phyloP scores from a whole-genome alignment of 1,284 basidiomycete genomes.

The Trametes hirsuta region DNA sequence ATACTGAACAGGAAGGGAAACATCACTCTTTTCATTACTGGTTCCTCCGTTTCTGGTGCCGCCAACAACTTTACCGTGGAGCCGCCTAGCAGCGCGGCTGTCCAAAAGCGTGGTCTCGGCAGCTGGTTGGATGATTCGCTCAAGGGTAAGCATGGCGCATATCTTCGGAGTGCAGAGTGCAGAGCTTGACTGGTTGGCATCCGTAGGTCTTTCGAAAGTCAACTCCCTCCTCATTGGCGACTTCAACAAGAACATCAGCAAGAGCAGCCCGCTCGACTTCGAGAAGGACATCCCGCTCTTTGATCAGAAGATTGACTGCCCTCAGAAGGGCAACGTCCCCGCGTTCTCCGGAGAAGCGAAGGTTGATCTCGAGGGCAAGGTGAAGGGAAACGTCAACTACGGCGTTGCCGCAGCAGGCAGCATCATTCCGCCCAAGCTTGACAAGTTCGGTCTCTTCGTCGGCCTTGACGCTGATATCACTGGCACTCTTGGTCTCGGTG shows the following conservation, averaged over 20 bases:
- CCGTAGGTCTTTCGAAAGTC: constrained; percentile 6
- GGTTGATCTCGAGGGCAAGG: constrained; percentile 45
- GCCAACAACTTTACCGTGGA: constrained; percentile 35
- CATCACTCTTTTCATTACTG: constrained; percentile 45
- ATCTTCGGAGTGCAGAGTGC: neutral
- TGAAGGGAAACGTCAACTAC: constrained; percentile 38
- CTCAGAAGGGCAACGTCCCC: constrained; percentile 29
- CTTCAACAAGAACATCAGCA: constrained; percentile 28
- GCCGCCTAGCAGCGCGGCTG: constrained; percentile 18
- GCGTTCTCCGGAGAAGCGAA: constrained; percentile 38
- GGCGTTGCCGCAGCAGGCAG: constrained; percentile 48
- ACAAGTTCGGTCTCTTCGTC: constrained; percentile 38
- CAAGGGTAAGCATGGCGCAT: neutral
- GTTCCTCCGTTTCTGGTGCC: constrained; percentile 44
- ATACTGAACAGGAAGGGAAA: constrained; percentile 33
- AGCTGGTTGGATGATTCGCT: constrained; percentile 13
- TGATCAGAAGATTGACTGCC: constrained; percentile 45
- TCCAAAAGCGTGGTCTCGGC: constrained; percentile 14
- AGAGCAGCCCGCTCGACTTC: constrained; percentile 26
- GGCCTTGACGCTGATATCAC: constrained; percentile 34
- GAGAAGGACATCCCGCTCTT: constrained; percentile 44
- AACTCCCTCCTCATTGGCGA: neutral
- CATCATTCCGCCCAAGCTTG: constrained; percentile 41
- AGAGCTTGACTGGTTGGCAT: neutral
- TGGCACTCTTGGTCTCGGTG: constrained; percentile 30